Evolutionary conservation across 1,139 yeast genomes (phyloP).

Genomic region (Debaryomyces sp.): DNA sequence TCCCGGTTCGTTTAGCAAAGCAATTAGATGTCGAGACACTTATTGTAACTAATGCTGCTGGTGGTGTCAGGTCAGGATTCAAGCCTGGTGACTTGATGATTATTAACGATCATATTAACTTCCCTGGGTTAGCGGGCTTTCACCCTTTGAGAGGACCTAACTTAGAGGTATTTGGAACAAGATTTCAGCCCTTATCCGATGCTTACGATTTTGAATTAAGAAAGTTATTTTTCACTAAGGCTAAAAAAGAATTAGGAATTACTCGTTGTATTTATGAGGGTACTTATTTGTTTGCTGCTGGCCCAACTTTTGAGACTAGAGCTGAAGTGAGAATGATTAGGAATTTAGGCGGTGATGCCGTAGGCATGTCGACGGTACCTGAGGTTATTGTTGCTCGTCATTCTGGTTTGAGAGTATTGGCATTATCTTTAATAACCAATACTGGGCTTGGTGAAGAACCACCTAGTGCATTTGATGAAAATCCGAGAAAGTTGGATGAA

Average conservation of each 20-base stretch:
- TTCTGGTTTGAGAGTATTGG: constrained; percentile 77
- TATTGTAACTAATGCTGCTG: constrained; percentile 93
- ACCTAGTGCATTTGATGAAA: constrained; percentile 65
- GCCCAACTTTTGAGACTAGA: constrained; percentile 92
- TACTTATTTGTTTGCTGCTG: constrained; percentile 80
- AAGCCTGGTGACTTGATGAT: constrained; percentile 91
- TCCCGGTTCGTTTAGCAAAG: constrained; percentile 80
- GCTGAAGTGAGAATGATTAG: constrained; percentile 86
- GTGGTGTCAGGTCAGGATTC: constrained; percentile 70
- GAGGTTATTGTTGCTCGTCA: constrained; percentile 94
- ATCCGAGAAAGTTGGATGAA: constrained; percentile 56
- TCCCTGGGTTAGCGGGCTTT: constrained; percentile 87
- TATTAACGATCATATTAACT: constrained; percentile 81
- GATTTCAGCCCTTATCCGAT: constrained; percentile 87
- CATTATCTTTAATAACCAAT: constrained; percentile 85
- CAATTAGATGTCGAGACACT: constrained; percentile 61
- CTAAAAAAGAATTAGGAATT: constrained; percentile 51
- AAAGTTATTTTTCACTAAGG: constrained; percentile 54
- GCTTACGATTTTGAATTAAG: constrained; percentile 83
- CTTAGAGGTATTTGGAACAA: constrained; percentile 74
- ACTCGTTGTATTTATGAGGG: constrained; percentile 80
- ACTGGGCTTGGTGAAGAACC: constrained; percentile 77
- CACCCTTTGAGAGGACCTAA: constrained; percentile 92
- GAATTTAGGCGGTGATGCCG: constrained; percentile 85
- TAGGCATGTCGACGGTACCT: constrained; percentile 98